A percentile compares a stretch with the other conserved stretches of the same genome.
Evolutionary conservation across 2,329 filamentous ascomycete species (phyloP).

Genomic region (Neofusicoccum ribis): DNA sequence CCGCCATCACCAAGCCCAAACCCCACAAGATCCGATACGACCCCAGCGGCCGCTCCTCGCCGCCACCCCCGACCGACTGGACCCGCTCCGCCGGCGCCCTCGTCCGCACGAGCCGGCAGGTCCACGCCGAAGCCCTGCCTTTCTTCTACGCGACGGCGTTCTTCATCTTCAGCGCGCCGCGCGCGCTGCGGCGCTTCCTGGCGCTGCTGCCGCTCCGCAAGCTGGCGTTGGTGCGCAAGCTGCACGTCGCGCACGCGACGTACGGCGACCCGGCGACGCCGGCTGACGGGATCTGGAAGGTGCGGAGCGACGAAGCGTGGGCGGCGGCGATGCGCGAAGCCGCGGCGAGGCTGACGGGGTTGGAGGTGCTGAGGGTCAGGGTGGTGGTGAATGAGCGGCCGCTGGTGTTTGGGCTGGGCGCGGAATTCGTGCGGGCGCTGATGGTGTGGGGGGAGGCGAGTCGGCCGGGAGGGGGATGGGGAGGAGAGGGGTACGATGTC

Average conservation of each 20-base stretch:
- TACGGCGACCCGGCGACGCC: slow-evolving; percentile 27
- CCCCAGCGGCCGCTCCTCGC: background rate
- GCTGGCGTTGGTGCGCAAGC: slow-evolving; percentile 28
- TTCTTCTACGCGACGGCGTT: slow-evolving; percentile 33
- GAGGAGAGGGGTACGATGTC: too few species aligned
- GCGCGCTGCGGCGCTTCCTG: slow-evolving; percentile 32
- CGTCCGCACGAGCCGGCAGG: slow-evolving; percentile 31
- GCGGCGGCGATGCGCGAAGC: background rate
- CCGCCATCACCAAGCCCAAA: background rate
- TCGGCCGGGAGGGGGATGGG: background rate
- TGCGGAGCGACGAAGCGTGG: slow-evolving; percentile 6
- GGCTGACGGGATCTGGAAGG: slow-evolving; percentile 24
- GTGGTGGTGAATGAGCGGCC: slow-evolving; percentile 26
- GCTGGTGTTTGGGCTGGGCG: slow-evolving; percentile 20
- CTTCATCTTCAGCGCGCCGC: slow-evolving; percentile 33
- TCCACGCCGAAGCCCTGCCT: slow-evolving; percentile 28
- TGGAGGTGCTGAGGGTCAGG: slow-evolving; percentile 24
- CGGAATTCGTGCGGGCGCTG: background rate
- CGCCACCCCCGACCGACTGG: slow-evolving; percentile 29
- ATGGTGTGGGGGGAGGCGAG: background rate
- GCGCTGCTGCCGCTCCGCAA: slow-evolving; percentile 22
- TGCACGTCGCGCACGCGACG: slow-evolving; percentile 33
- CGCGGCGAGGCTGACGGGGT: background rate
- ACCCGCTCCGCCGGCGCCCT: slow-evolving; percentile 30
- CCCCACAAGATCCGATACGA: background rate